phyloP scores from a whole-genome alignment of 345 rosid species.

The Chamaenerion angustifolium region DNA sequence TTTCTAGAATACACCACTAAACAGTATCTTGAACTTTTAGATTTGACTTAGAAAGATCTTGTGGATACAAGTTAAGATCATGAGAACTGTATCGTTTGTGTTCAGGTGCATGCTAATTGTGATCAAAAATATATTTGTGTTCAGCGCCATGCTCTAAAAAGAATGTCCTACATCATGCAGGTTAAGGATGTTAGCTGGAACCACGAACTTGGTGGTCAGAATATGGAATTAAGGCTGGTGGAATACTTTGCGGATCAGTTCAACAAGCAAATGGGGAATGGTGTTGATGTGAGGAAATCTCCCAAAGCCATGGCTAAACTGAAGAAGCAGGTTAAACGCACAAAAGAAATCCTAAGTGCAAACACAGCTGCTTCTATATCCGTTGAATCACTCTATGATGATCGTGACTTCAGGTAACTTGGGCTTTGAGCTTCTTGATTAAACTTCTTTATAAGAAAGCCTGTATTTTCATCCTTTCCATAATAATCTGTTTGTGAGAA shows the following conservation, averaged over 20 bases:
- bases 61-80: too few relatives aligned
- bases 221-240: slow-evolving; percentile 74
- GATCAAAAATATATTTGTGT: too few relatives aligned
- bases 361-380: slow-evolving; percentile 84
- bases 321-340: slow-evolving; percentile 96
- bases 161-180: slow-evolving; percentile 19
- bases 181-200: slow-evolving; percentile 99
- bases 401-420: slow-evolving; percentile 76
- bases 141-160: not conserved
- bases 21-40: too few relatives aligned
- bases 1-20: too few relatives aligned
- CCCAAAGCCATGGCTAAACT: slow-evolving; percentile 98
- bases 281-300: slow-evolving; percentile 77
- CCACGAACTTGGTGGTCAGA: slow-evolving; percentile 79
- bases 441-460: not conserved
- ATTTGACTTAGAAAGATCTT: too few relatives aligned
- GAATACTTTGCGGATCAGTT: slow-evolving; percentile 93
- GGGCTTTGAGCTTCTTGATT: not conserved
- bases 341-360: slow-evolving; percentile 96
- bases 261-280: slow-evolving; percentile 78
- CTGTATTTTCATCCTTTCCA: not conserved
- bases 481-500: not conserved
- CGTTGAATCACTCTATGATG: slow-evolving; percentile 87
- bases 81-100: too few relatives aligned
- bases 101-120: too few relatives aligned